phyloP scores from a whole-genome alignment of 2,329 filamentous ascomycete species.

The Pochonia chlamydosporia region DNA sequence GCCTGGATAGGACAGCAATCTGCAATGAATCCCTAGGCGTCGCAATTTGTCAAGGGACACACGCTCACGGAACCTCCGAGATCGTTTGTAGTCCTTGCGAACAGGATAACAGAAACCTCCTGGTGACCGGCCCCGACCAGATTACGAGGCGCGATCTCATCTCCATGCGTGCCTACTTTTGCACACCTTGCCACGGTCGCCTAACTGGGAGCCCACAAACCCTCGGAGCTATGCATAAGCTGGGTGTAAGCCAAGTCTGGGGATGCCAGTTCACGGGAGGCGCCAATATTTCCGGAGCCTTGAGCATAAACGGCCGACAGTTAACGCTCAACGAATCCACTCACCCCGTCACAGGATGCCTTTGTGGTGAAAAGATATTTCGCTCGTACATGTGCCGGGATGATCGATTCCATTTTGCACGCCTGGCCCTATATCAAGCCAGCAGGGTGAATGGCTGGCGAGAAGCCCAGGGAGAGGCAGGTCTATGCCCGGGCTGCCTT shows the following conservation, averaged over 20 bases:
- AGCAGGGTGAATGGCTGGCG: slow-evolving; percentile 21
- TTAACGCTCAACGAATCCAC: background rate
- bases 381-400: slow-evolving; percentile 24
- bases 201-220: background rate
- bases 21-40: too few relatives aligned
- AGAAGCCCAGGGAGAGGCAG: background rate
- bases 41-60: background rate
- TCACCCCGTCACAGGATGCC: slow-evolving; percentile 28
- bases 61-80: background rate
- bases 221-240: slow-evolving; percentile 5
- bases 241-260: slow-evolving; percentile 19
- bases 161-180: slow-evolving; percentile 31
- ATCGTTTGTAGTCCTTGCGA: slow-evolving; percentile 20
- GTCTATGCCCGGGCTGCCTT: background rate
- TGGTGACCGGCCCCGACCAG: slow-evolving; percentile 10
- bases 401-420: slow-evolving; percentile 26
- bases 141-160: slow-evolving; percentile 16
- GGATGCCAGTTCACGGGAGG: slow-evolving; percentile 12
- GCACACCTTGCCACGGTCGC: slow-evolving; percentile 19
- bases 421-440: slow-evolving; percentile 17
- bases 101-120: slow-evolving; percentile 9
- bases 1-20: too few relatives aligned
- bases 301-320: background rate
- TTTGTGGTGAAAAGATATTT: slow-evolving; percentile 29
- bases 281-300: background rate